These are phyloP conservation scores for Aquanectria penicillioides DNA, from an alignment of 2,329 filamentous ascomycete genomes.

Conservation along the genomic window DNA sequence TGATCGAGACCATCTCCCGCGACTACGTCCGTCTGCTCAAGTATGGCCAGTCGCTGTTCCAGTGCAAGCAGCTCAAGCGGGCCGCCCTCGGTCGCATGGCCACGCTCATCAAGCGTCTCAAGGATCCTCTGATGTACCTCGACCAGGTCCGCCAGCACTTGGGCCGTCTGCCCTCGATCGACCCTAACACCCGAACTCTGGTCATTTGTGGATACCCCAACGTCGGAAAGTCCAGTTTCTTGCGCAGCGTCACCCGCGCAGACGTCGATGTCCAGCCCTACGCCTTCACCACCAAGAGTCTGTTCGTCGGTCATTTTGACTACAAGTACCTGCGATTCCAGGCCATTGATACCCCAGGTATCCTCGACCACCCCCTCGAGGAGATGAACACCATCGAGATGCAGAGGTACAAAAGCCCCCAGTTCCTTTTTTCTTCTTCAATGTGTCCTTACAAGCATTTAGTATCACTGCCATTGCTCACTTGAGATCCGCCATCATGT, in stretches of 20 bases:
- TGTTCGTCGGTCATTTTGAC: slow-evolving; percentile 98
- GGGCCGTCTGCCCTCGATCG: slow-evolving; percentile 96
- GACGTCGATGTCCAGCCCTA: slow-evolving; percentile 98
- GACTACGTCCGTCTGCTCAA: slow-evolving; percentile 94
- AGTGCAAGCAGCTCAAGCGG: slow-evolving; percentile 98
- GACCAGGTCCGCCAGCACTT: slow-evolving; percentile 94
- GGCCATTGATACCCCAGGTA: slow-evolving; percentile 98
- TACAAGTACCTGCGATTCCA: slow-evolving; percentile 75
- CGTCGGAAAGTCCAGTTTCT: slow-evolving; percentile 95
- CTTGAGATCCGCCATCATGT: slow-evolving; percentile 91
- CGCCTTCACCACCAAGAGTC: slow-evolving; percentile 96
- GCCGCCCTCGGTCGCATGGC: slow-evolving; percentile 98
- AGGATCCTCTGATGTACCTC: slow-evolving; percentile 93
- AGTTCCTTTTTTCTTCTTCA: no score
- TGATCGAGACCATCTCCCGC: slow-evolving; percentile 94
- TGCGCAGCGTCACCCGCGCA: slow-evolving; percentile 89
- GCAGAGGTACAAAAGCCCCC: slow-evolving; percentile 63
- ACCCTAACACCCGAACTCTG: slow-evolving; percentile 95
- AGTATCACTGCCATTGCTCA: slow-evolving; percentile 96
- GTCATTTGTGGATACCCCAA: slow-evolving; percentile 98
- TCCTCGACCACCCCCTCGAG: slow-evolving; percentile 95
- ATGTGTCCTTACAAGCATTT: slow-evolving; percentile 43
- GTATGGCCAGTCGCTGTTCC: slow-evolving; percentile 96
- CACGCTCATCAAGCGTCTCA: slow-evolving; percentile 92
- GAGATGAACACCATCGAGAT: slow-evolving; percentile 99